A percentile compares a stretch with the other conserved stretches of the same genome.
phyloP scores from a whole-genome alignment of 176 grass and related monocot species.

The Raddia guianensis region DNA sequence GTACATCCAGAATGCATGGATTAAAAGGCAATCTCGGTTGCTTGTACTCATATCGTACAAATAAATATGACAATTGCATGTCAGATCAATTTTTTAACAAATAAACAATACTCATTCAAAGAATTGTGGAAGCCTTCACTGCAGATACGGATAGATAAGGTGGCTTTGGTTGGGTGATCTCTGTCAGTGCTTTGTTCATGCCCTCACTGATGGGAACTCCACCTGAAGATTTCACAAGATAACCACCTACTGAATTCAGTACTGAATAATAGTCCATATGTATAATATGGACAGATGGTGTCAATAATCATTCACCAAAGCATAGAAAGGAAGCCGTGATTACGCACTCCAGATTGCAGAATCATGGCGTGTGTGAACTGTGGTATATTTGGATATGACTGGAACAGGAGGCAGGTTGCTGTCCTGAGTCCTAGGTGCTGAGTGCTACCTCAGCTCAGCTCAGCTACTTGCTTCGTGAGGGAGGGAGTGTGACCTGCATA shows the following conservation, averaged over 20 bases:
- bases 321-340: neutral
- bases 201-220: neutral
- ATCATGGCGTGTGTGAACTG: neutral
- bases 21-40: too few species aligned
- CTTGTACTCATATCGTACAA: neutral
- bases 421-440: neutral
- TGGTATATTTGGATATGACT: neutral
- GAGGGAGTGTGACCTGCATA: neutral
- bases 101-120: neutral
- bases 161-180: slow-evolving; percentile 35
- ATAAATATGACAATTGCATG: neutral
- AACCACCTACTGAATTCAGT: neutral
- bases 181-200: slow-evolving; percentile 27
- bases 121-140: neutral
- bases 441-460: neutral
- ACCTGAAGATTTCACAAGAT: neutral
- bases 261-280: neutral
- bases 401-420: neutral
- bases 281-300: neutral
- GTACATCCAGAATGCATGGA: too few species aligned
- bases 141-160: slow-evolving; percentile 4
- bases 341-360: neutral
- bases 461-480: neutral
- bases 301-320: neutral
- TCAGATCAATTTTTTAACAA: slow-evolving; percentile 1